These are phyloP conservation scores for Draba incana DNA, from an alignment of 345 rosid species.

Conservation along the genomic window DNA sequence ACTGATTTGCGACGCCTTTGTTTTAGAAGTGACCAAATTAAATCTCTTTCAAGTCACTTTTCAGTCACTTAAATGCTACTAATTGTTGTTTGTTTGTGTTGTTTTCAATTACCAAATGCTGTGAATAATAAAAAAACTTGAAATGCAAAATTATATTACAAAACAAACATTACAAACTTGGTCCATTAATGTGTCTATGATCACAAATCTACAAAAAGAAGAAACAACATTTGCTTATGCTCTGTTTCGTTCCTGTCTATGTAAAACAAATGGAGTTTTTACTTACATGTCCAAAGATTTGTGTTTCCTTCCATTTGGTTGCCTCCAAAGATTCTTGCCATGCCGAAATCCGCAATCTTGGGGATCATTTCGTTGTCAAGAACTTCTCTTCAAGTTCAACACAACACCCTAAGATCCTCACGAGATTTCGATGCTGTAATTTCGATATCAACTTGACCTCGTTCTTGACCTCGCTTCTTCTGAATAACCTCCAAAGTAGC, in stretches of 20 bases:
- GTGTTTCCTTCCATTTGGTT: slow-evolving; percentile 40
- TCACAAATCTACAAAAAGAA: slow-evolving; percentile 32
- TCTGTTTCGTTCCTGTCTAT: slow-evolving; percentile 3
- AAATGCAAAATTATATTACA: too few relatives aligned
- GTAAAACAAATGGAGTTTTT: background rate
- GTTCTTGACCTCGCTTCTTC: slow-evolving; percentile 41
- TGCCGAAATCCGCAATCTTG: slow-evolving; percentile 39
- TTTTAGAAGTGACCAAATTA: too few relatives aligned
- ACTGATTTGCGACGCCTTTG: too few relatives aligned
- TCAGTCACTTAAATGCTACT: too few relatives aligned
- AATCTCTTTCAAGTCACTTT: too few relatives aligned
- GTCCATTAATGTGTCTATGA: slow-evolving; percentile 42
- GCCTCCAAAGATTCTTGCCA: slow-evolving; percentile 39
- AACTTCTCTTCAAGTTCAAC: slow-evolving; percentile 46
- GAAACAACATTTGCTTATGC: slow-evolving; percentile 17
- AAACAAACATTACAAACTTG: too few relatives aligned
- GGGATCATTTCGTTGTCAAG: slow-evolving; percentile 41
- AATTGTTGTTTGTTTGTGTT: too few relatives aligned
- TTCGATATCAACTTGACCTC: slow-evolving; percentile 37
- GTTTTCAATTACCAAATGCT: too few relatives aligned
- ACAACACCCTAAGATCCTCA: slow-evolving; percentile 39
- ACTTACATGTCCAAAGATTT: slow-evolving; percentile 31
- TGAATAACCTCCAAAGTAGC: too few relatives aligned
- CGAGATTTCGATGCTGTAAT: slow-evolving; percentile 39
- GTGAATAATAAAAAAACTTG: too few relatives aligned